Conservation (phyloP, 108 stramenopile genomes). For the Skeletonema potamos region DNA sequence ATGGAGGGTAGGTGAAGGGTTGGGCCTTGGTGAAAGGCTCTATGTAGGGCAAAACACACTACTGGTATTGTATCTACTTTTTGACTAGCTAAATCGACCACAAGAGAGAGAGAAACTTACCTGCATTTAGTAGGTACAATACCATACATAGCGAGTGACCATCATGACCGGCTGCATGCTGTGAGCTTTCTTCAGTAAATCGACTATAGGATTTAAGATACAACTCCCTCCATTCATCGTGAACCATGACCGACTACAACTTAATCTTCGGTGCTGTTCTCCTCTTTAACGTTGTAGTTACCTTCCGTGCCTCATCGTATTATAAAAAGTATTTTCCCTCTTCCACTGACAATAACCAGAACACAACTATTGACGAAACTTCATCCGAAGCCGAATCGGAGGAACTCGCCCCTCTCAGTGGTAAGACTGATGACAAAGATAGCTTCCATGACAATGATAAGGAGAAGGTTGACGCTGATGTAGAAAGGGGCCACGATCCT, state of each 20-base stretch:
- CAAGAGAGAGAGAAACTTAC: too few species aligned
- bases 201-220: too few species aligned
- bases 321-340: slow-evolving; percentile 57
- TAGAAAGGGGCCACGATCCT: neutral
- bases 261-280: slow-evolving; percentile 65
- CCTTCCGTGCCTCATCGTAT: slow-evolving; percentile 69
- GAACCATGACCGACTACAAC: slow-evolving; percentile 63
- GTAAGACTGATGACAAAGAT: slow-evolving; percentile 2
- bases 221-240: neutral
- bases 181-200: too few species aligned
- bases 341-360: slow-evolving; percentile 5
- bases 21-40: too few species aligned
- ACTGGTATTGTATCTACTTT: too few species aligned
- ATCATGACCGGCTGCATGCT: too few species aligned
- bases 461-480: neutral
- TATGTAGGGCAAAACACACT: too few species aligned
- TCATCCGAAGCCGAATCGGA: slow-evolving; percentile 8
- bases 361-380: slow-evolving; percentile 2
- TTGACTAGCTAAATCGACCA: too few species aligned
- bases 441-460: slow-evolving; percentile 6
- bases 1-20: too few species aligned
- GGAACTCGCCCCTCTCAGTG: slow-evolving; percentile 16
- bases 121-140: too few species aligned
- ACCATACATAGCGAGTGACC: too few species aligned
- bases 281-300: slow-evolving; percentile 60